A percentile compares a stretch with the other conserved stretches of the same genome.
Conservation (phyloP, 1,284 basidiomycete genomes). For the Ustilago shanxiensis region DNA sequence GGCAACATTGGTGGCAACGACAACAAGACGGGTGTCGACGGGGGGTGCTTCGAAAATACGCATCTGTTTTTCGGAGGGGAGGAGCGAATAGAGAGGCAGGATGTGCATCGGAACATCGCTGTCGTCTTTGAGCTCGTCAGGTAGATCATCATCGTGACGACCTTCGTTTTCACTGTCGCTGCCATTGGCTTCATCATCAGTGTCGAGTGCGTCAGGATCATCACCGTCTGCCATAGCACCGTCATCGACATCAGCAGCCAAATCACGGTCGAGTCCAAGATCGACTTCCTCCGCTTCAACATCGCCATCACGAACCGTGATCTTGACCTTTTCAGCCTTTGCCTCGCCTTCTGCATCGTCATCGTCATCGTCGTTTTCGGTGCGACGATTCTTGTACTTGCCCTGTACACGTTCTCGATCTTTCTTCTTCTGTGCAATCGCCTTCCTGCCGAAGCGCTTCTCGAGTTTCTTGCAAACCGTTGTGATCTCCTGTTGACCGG, state of each 20-base stretch:
- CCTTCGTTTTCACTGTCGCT: constrained; percentile 30
- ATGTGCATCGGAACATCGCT: constrained; percentile 73
- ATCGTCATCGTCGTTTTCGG: constrained; percentile 25
- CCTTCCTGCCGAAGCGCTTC: constrained; percentile 80
- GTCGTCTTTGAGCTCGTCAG: constrained; percentile 56
- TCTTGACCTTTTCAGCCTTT: constrained; percentile 44
- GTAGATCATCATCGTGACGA: constrained; percentile 57
- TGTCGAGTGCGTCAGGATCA: constrained; percentile 70
- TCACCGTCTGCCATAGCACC: constrained; percentile 69
- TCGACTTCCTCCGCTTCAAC: constrained; percentile 87
- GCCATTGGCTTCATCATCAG: constrained; percentile 53
- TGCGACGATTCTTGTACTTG: constrained; percentile 17
- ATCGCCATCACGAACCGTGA: constrained; percentile 67
- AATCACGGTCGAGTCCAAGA: constrained; percentile 74
- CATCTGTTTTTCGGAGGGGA: constrained; percentile 81
- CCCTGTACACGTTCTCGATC: constrained; percentile 37
- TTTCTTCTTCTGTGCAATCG: constrained; percentile 73
- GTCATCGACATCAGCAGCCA: constrained; percentile 73
- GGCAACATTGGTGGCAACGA: constrained; percentile 82
- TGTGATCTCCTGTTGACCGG: constrained; percentile 82
- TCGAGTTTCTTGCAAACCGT: constrained; percentile 80
- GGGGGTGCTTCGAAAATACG: constrained; percentile 79
- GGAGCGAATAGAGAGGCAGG: constrained; percentile 80
- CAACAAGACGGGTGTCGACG: constrained; percentile 77
- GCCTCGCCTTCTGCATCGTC: constrained; percentile 24